phyloP scores from a whole-genome alignment of 192 early-diverging fungal genomes.

The Coemansia sp. region DNA sequence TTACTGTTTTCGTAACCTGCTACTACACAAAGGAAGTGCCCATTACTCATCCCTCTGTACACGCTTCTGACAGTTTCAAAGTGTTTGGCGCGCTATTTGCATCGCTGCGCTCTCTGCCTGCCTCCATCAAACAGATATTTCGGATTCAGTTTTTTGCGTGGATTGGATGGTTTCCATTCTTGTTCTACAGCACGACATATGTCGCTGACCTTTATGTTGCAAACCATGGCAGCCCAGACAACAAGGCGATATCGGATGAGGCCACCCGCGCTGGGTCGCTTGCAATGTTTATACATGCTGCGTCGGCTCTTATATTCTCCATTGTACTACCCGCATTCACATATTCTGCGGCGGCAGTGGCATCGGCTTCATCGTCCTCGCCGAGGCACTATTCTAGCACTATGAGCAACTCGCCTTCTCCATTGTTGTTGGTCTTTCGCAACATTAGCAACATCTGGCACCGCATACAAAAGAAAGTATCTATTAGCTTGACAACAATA shows the following conservation, averaged over 20 bases:
- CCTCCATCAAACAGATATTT: constrained; percentile 72
- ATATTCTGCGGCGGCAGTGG: constrained; percentile 24
- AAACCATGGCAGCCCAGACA: constrained; percentile 10
- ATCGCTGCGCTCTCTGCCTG: constrained; percentile 65
- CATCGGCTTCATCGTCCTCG: not conserved
- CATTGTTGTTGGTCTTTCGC: not conserved
- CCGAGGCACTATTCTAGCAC: not conserved
- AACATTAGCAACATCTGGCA: not conserved
- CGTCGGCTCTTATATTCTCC: constrained; percentile 64
- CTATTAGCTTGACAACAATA: constrained; percentile 54
- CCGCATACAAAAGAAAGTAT: constrained; percentile 15
- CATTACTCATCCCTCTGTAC: constrained; percentile 13
- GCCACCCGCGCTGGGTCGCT: constrained; percentile 83
- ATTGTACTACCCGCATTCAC: constrained; percentile 44
- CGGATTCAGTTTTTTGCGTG: constrained; percentile 93
- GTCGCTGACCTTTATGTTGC: constrained; percentile 47
- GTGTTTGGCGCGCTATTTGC: constrained; percentile 42
- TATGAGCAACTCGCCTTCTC: not conserved
- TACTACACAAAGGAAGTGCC: constrained; percentile 59
- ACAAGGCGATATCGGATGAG: constrained; percentile 36
- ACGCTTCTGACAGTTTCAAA: constrained; percentile 18
- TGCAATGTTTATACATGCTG: constrained; percentile 77
- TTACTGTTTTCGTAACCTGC: constrained; percentile 68
- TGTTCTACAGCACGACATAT: constrained; percentile 79
- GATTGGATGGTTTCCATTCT: constrained; percentile 96